These are phyloP conservation scores for Croton laevigatus DNA, from an alignment of 441 rosid genomes.

Conservation along the genomic window DNA sequence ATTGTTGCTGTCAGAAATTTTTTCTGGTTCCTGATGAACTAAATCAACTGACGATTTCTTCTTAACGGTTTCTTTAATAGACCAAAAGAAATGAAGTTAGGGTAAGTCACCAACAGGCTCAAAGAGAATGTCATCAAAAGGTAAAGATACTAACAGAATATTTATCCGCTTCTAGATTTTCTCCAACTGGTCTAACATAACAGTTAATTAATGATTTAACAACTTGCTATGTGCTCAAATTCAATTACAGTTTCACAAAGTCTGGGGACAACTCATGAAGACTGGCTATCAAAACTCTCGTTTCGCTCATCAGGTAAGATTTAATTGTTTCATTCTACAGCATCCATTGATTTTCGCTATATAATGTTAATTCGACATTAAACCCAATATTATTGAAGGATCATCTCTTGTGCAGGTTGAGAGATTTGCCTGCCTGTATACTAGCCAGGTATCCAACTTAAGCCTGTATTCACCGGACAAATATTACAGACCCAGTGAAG, in stretches of 20 bases:
- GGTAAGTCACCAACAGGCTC: constrained; percentile 67
- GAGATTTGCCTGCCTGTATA: constrained; percentile 97
- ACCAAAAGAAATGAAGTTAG: constrained; percentile 49
- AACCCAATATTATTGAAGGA: neutral
- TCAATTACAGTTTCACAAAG: constrained; percentile 69
- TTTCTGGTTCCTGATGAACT: neutral
- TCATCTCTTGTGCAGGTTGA: constrained; percentile 62
- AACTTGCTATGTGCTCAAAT: neutral
- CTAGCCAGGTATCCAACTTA: constrained; percentile 90
- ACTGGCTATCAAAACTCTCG: constrained; percentile 98
- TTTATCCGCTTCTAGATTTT: neutral
- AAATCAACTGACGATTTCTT: neutral
- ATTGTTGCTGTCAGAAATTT: neutral
- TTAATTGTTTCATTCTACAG: neutral
- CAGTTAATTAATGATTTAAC: neutral
- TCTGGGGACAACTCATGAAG: constrained; percentile 99
- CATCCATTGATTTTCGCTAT: neutral
- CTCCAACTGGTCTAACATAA: neutral
- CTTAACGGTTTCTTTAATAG: constrained; percentile 29
- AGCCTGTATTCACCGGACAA: constrained; percentile 92
- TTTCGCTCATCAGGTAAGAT: constrained; percentile 88
- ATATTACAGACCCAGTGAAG: constrained; percentile 93
- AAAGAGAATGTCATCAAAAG: constrained; percentile 72
- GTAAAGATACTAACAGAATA: constrained; percentile 29
- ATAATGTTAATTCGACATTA: neutral